phyloP scores from a whole-genome alignment of 495 filamentous ascomycete species.

The Aspergillus leporis region DNA sequence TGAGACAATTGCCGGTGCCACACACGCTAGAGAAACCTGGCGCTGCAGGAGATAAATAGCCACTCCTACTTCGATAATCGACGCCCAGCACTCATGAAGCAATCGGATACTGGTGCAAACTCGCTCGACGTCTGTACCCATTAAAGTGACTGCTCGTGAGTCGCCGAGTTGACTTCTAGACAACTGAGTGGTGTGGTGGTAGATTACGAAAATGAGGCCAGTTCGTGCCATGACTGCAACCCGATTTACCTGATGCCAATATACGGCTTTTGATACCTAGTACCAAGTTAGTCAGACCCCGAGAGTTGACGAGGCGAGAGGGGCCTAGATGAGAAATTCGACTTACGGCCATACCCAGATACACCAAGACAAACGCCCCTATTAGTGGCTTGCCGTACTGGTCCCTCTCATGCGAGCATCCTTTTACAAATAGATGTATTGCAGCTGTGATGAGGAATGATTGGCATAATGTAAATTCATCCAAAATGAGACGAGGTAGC shows the following conservation, averaged over 20 bases:
- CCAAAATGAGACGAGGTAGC: neutral
- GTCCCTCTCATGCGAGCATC: neutral
- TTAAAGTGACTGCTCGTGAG: slow-evolving; percentile 46
- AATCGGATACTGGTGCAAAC: slow-evolving; percentile 29
- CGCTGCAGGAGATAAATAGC: slow-evolving; percentile 51
- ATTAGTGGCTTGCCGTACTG: neutral
- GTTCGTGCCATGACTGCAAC: neutral
- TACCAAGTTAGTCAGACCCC: neutral
- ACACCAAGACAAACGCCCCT: neutral
- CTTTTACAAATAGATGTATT: neutral
- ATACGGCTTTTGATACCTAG: neutral
- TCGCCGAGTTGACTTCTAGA: neutral
- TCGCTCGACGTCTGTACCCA: slow-evolving; percentile 52
- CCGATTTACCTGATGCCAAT: neutral
- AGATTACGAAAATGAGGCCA: neutral
- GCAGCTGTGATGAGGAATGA: neutral
- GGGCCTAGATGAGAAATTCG: neutral
- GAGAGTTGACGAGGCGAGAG: neutral
- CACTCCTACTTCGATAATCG: slow-evolving; percentile 49
- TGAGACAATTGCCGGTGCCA: slow-evolving; percentile 41
- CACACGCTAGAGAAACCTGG: slow-evolving; percentile 40
- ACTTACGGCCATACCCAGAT: neutral
- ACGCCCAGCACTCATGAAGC: slow-evolving; percentile 50
- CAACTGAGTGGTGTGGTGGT: neutral
- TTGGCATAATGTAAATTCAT: neutral